Evolutionary conservation across 805 yeast species (phyloP), one percentile per base, ranked within the genome.

Genomic region (Candida vartiovaarae): DNA sequence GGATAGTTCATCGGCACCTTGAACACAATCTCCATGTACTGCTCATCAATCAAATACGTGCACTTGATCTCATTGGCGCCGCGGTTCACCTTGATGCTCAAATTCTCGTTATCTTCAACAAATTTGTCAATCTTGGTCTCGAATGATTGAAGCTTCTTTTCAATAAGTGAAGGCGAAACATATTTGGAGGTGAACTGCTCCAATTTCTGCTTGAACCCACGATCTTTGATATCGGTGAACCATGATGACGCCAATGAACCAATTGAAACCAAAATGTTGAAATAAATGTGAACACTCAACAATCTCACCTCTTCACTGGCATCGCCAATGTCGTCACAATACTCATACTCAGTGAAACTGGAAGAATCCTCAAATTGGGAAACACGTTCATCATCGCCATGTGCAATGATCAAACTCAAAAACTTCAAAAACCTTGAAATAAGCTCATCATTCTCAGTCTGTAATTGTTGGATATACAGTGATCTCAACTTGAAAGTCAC

Each of bases 11-110:
- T 56, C 0, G 98, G 98, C 6, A 91, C 65, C 36, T 72, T 72
- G 47, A 91, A 78, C 0, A 80, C 74, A 67, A 95, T 75, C 54
- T 86, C 95, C 74, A 90, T 72, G 26, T 76, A 77, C 56, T 89
- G 95, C 44, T 90, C 97, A 61, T 90, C 98, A 44, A 90, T 85
- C 38, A 78, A 68, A 60, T 85, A 89, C 1, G 73, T 66, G 1
- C 88, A 82, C 49, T 74, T 81, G 46, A 90, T 77, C 59, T 88
- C 96, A 50, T 78, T 76, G 2, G 78, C 67, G 4, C 71, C 67
- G 42, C 67, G 70, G 56, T 81, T 82, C 30, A 87, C 70, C 58
- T 77, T 82, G 40, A 88, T 74, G 2, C 74, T 71, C 45, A 76
- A 49, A 27, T 68, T 66, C 41, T 67, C 68, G 46, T 70, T 65